Conservation (phyloP, 2,329 filamentous ascomycete genomes). For the Aspergillus luchuensis region DNA sequence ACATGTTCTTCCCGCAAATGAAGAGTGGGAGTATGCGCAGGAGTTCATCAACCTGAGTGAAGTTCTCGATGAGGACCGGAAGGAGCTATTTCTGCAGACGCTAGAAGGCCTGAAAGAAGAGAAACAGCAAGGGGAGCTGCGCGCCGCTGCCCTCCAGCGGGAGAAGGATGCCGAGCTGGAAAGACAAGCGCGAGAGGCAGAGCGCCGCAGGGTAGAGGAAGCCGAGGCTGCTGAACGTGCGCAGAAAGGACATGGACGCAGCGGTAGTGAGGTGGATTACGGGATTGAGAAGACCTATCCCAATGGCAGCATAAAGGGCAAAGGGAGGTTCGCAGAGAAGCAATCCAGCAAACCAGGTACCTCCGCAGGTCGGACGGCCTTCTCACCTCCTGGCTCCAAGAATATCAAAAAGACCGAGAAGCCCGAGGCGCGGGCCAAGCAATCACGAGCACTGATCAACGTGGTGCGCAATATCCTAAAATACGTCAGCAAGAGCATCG, state of each 20-base stretch:
- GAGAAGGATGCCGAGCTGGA: slow-evolving; percentile 58
- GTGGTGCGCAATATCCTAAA: slow-evolving; percentile 53
- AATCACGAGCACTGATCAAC: slow-evolving; percentile 47
- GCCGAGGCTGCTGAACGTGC: slow-evolving; percentile 41
- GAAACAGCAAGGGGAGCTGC: slow-evolving; percentile 69
- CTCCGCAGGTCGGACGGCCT: slow-evolving; percentile 32
- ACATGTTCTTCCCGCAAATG: slow-evolving; percentile 88
- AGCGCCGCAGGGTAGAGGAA: slow-evolving; percentile 43
- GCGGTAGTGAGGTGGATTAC: slow-evolving; percentile 68
- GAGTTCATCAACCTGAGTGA: slow-evolving; percentile 88
- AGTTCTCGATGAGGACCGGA: slow-evolving; percentile 86
- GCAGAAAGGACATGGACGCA: slow-evolving; percentile 50
- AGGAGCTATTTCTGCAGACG: slow-evolving; percentile 85
- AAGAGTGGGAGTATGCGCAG: slow-evolving; percentile 92
- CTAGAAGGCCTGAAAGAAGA: slow-evolving; percentile 83
- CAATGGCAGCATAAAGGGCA: slow-evolving; percentile 35
- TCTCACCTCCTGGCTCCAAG: slow-evolving; percentile 39
- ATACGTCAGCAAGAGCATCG: slow-evolving; percentile 54
- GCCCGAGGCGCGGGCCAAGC: slow-evolving; percentile 34
- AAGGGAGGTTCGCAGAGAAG: slow-evolving; percentile 33
- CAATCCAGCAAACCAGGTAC: slow-evolving; percentile 24
- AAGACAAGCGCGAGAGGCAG: slow-evolving; percentile 48
- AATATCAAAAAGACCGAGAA: slow-evolving; percentile 44
- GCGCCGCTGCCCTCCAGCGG: slow-evolving; percentile 64
- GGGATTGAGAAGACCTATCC: slow-evolving; percentile 62